Percentiles rank a stretch among this genome's conserved stretches.
These are phyloP conservation scores for Murraya paniculata DNA, from an alignment of 345 rosid species.

Conservation along the genomic window DNA sequence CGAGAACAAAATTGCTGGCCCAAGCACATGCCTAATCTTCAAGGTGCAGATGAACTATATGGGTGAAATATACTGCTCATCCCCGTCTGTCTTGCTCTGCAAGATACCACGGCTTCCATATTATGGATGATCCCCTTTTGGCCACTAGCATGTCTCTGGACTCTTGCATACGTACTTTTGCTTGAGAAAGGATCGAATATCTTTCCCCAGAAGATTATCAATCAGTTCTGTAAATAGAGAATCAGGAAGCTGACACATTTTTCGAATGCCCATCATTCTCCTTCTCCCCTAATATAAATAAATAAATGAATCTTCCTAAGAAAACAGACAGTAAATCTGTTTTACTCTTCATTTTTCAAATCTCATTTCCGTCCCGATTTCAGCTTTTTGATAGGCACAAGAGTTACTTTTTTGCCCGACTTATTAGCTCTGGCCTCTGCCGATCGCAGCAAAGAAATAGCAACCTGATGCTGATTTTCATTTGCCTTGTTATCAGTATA, in stretches of 20 bases:
- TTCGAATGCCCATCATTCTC: background rate
- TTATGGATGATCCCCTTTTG: background rate
- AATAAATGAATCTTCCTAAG: background rate
- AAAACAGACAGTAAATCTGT: background rate
- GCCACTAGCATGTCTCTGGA: background rate
- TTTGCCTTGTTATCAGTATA: constrained; percentile 56
- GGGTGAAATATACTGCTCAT: background rate
- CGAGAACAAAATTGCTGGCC: constrained; percentile 13
- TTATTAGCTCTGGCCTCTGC: constrained; percentile 52
- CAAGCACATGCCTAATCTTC: background rate
- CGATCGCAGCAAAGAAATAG: constrained; percentile 57
- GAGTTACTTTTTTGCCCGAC: constrained; percentile 65
- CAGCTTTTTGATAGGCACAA: constrained; percentile 64
- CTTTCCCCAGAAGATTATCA: background rate
- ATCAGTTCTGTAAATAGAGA: background rate
- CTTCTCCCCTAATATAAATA: background rate
- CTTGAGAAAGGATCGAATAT: background rate
- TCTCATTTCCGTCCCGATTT: constrained; percentile 38
- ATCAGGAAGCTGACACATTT: background rate
- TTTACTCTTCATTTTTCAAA: background rate
- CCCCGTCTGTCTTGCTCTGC: background rate
- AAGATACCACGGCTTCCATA: background rate
- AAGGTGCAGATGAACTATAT: background rate
- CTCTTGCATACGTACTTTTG: background rate
- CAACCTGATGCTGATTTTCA: constrained; percentile 51